These are phyloP conservation scores for Xerocomus nothofagi DNA, from an alignment of 1,284 basidiomycete species.

Conservation along the genomic window DNA sequence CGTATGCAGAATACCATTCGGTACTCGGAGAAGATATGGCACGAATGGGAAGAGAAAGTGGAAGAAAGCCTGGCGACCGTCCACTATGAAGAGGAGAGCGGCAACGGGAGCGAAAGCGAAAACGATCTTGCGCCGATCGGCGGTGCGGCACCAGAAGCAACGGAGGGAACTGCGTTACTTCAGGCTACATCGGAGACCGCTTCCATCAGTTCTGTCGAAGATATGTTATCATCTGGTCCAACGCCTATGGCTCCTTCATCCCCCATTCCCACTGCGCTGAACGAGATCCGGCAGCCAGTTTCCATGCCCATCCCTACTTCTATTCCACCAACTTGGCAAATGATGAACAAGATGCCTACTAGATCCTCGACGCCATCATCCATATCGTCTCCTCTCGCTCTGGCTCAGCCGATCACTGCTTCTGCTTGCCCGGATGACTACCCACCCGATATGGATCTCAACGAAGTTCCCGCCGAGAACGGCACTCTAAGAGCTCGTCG, in stretches of 20 bases:
- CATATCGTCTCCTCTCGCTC: conserved; percentile 77
- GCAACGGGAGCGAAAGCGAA: conserved; percentile 29
- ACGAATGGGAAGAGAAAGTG: conserved; percentile 95
- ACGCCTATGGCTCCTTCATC: conserved; percentile 69
- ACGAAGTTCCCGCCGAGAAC: conserved; percentile 44
- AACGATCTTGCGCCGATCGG: conserved; percentile 43
- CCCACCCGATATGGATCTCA: conserved; percentile 62
- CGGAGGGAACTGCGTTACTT: conserved; percentile 8
- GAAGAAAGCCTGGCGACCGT: conserved; percentile 60
- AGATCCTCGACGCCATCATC: conserved; percentile 83
- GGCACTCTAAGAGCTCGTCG: conserved; percentile 55
- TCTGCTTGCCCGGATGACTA: conserved; percentile 55
- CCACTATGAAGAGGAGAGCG: conserved; percentile 51
- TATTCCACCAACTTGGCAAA: conserved; percentile 42
- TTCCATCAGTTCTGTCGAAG: conserved; percentile 33
- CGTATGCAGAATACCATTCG: conserved; percentile 98
- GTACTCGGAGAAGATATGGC: conserved; percentile 96
- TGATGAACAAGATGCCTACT: conserved; percentile 59
- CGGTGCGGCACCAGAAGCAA: conserved; percentile 14
- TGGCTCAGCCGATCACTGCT: conserved; percentile 78
- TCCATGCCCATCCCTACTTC: conserved; percentile 28
- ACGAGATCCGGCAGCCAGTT: conserved; percentile 24
- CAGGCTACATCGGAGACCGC: conserved; percentile 46
- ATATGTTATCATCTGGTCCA: conserved; percentile 52
- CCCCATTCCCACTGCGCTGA: conserved; percentile 46